Percentiles rank a stretch among this genome's conserved stretches.
phyloP scores from a whole-genome alignment of 305 asterid genomes.

The Andrographis paniculata region DNA sequence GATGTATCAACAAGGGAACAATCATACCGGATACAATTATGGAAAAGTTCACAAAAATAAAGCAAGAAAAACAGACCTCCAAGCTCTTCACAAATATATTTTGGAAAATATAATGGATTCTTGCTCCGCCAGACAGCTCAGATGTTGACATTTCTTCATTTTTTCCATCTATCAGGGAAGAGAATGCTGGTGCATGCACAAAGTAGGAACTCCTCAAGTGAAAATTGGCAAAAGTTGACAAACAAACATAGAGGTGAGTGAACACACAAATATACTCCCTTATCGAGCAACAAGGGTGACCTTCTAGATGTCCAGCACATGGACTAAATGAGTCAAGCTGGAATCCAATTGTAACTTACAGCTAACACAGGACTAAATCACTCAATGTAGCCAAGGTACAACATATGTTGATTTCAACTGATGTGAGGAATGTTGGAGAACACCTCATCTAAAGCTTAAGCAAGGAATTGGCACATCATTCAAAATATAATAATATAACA shows the following conservation, averaged over 20 bases:
- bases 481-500: no score
- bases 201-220: constrained; percentile 17
- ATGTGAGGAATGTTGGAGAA: background rate
- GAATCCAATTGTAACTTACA: background rate
- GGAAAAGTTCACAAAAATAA: background rate
- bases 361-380: background rate
- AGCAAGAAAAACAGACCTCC: constrained; percentile 51
- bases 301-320: background rate
- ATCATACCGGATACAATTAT: no score
- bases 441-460: background rate
- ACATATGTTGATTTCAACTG: background rate
- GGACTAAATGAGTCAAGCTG: background rate
- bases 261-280: no score
- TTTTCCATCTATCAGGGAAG: constrained; percentile 94
- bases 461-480: background rate
- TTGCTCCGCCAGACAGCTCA: constrained; percentile 98
- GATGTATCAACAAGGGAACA: no score
- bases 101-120: constrained; percentile 98
- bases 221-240: no score
- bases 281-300: no score
- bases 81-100: constrained; percentile 88
- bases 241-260: no score
- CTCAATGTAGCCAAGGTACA: background rate
- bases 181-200: constrained; percentile 64
- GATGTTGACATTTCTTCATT: constrained; percentile 96